A percentile compares a stretch with the other conserved stretches of the same genome.
Evolutionary conservation across 179 eudicot species (phyloP).

Genomic region (Silene coronaria): DNA sequence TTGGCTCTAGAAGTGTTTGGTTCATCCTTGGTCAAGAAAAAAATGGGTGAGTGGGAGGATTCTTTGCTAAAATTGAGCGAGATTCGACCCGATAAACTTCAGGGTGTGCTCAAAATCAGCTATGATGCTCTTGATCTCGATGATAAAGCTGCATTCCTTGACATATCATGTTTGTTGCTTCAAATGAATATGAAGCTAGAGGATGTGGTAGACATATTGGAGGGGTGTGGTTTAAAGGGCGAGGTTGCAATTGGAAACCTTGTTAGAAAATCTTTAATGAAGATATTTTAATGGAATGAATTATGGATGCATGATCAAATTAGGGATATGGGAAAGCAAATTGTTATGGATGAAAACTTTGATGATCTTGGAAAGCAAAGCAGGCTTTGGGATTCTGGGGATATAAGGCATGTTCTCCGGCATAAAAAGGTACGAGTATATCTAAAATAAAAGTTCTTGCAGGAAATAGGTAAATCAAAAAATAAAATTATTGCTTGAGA

Average conservation of each 20-base stretch:
- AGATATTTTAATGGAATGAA: conserved; percentile 19
- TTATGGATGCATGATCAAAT: conserved; percentile 71
- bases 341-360: conserved; percentile 33
- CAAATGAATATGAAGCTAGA: conserved; percentile 34
- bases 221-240: conserved; percentile 48
- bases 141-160: conserved; percentile 47
- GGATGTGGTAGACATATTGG: conserved; percentile 38
- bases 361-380: conserved; percentile 35
- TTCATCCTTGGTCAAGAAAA: conserved; percentile 50
- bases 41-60: conserved; percentile 42
- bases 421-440: conserved; percentile 42
- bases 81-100: conserved; percentile 41
- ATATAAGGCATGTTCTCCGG: conserved; percentile 31
- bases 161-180: conserved; percentile 56
- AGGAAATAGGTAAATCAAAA: too few relatives aligned
- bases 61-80: conserved; percentile 30
- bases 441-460: not conserved
- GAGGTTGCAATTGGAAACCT: conserved; percentile 35
- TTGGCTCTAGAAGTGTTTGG: conserved; percentile 72
- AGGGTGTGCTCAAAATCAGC: conserved; percentile 43
- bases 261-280: conserved; percentile 45
- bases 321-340: conserved; percentile 70
- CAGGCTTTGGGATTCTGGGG: conserved; percentile 48
- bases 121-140: conserved; percentile 41
- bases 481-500: too few relatives aligned